Conservation (phyloP, 2,329 filamentous ascomycete genomes). For the Mollisiaceae sp. region DNA sequence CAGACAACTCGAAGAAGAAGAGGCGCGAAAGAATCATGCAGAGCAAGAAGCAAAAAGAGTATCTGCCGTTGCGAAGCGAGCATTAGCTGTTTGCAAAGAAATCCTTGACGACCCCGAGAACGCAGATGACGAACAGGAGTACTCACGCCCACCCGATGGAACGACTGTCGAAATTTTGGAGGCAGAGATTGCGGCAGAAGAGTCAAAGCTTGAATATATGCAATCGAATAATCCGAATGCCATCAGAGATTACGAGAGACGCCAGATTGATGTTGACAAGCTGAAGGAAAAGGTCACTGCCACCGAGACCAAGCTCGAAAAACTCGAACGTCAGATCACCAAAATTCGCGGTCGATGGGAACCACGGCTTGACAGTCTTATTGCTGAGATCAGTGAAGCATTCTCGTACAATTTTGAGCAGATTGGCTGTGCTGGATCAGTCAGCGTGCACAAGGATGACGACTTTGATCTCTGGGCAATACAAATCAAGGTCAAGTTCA, state of each 20-base stretch:
- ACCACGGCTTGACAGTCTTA: conserved; percentile 77
- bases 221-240: conserved; percentile 77
- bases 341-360: conserved; percentile 79
- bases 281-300: conserved; percentile 64
- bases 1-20: conserved; percentile 54
- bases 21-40: conserved; percentile 47
- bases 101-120: conserved; percentile 44
- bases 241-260: conserved; percentile 77
- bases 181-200: conserved; percentile 74
- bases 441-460: conserved; percentile 84
- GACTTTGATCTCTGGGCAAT: conserved; percentile 96
- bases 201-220: conserved; percentile 78
- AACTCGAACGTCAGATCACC: conserved; percentile 62
- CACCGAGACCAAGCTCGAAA: conserved; percentile 59
- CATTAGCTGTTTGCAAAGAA: conserved; percentile 46
- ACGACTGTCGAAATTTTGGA: conserved; percentile 69
- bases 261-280: conserved; percentile 71
- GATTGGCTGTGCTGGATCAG: conserved; percentile 93
- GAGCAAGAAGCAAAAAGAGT: conserved; percentile 47
- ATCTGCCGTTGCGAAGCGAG: conserved; percentile 46
- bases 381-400: conserved; percentile 83
- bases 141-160: conserved; percentile 51
- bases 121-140: conserved; percentile 43
- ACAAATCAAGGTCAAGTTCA: conserved; percentile 93
- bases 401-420: conserved; percentile 93